Conservation (phyloP, 2,329 filamentous ascomycete species). For the Didymella segeticola region DNA sequence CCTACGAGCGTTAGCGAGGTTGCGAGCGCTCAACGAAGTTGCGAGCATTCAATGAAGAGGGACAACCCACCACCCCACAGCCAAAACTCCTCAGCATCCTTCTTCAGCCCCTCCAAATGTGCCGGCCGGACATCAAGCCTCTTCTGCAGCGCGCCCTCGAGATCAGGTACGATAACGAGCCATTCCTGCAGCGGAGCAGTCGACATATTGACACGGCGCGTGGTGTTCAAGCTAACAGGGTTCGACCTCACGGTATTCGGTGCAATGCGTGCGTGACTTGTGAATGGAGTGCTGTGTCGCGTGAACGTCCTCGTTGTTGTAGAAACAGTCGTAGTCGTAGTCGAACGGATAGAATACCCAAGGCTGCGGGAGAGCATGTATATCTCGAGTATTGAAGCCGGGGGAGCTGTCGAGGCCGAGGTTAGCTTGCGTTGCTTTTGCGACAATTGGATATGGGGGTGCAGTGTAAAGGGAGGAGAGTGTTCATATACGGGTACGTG, state of each 20-base stretch:
- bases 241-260: too few relatives aligned
- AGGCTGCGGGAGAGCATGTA: too few relatives aligned
- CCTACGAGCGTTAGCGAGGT: constrained; percentile 22
- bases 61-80: constrained; percentile 41
- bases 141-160: constrained; percentile 50
- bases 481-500: neutral
- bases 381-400: too few relatives aligned
- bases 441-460: too few relatives aligned
- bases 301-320: too few relatives aligned
- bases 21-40: neutral
- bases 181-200: constrained; percentile 51
- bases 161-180: constrained; percentile 59
- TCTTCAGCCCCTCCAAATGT: constrained; percentile 41
- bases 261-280: too few relatives aligned
- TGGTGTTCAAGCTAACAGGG: too few relatives aligned
- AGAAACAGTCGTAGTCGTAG: too few relatives aligned
- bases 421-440: neutral
- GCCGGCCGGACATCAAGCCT: constrained; percentile 52
- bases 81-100: constrained; percentile 42
- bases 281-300: too few relatives aligned
- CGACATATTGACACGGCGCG: too few relatives aligned
- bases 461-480: neutral
- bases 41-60: neutral
- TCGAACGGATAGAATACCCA: too few relatives aligned
- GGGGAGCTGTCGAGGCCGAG: neutral